phyloP scores from a whole-genome alignment of 2,329 filamentous ascomycete genomes.

The Clonostachys byssicola region DNA sequence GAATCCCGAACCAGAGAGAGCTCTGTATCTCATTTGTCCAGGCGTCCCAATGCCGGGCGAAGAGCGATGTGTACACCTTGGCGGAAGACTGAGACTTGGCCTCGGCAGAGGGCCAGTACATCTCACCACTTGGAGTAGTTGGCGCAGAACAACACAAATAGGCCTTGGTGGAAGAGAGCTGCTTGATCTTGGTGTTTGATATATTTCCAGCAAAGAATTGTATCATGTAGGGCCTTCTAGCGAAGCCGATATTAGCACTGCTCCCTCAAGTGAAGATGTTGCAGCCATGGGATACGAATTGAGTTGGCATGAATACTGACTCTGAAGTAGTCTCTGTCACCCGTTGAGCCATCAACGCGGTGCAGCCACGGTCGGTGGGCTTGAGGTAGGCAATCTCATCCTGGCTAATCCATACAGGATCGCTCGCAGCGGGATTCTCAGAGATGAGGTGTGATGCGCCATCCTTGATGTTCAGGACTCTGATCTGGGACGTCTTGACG shows the following conservation, averaged over 20 bases:
- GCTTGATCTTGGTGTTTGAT: conserved; percentile 54
- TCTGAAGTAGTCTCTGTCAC: conserved; percentile 20
- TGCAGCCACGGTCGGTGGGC: conserved; percentile 39
- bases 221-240: conserved; percentile 31
- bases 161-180: conserved; percentile 41
- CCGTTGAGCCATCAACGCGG: conserved; percentile 36
- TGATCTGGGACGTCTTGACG: conserved; percentile 62
- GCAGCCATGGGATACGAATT: no score
- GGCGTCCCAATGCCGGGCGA: conserved; percentile 80
- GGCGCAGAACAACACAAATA: conserved; percentile 58
- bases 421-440: conserved; percentile 59
- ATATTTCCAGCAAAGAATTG: conserved; percentile 45
- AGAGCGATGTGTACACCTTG: conserved; percentile 69
- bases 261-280: no score
- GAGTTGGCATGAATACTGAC: conserved; percentile 21
- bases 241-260: neutral
- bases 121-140: conserved; percentile 62
- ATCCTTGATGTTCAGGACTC: conserved; percentile 64
- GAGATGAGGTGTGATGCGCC: conserved; percentile 64
- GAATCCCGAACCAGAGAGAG: conserved; percentile 67
- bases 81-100: conserved; percentile 59
- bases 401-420: conserved; percentile 74
- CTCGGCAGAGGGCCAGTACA: conserved; percentile 62
- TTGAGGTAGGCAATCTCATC: conserved; percentile 55
- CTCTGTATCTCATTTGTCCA: conserved; percentile 67